phyloP scores from a whole-genome alignment of 805 yeast species.

The Komagataella populi region DNA sequence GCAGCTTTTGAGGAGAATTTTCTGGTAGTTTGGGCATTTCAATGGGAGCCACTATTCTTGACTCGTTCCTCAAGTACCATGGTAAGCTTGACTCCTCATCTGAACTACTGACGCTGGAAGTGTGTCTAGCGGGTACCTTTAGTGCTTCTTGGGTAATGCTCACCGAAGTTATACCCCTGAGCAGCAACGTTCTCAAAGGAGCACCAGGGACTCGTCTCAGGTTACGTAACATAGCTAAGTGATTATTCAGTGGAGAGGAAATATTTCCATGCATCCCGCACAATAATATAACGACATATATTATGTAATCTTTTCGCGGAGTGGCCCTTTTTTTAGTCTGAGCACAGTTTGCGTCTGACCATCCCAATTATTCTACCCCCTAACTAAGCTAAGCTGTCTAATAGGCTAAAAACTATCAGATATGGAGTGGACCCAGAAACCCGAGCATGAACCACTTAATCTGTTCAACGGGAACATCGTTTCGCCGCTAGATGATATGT shows the following conservation, averaged over 20 bases:
- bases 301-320: background rate
- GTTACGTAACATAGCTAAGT: background rate
- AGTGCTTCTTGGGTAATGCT: background rate
- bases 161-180: background rate
- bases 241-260: background rate
- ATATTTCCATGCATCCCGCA: background rate
- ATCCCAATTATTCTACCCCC: too few relatives aligned
- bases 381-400: background rate
- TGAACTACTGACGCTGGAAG: background rate
- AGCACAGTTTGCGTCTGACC: too few relatives aligned
- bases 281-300: too few relatives aligned
- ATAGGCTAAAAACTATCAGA: background rate
- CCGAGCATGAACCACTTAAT: background rate
- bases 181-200: background rate
- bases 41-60: slow-evolving; percentile 2
- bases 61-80: background rate
- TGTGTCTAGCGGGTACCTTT: background rate
- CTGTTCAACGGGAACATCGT: background rate
- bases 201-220: background rate
- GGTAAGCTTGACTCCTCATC: background rate
- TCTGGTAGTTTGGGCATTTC: slow-evolving; percentile 47
- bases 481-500: background rate
- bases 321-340: background rate
- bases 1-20: slow-evolving; percentile 39
- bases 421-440: background rate